Evolutionary conservation across 805 yeast genomes (phyloP).

Genomic region (Saccharomycopsis amapae): DNA sequence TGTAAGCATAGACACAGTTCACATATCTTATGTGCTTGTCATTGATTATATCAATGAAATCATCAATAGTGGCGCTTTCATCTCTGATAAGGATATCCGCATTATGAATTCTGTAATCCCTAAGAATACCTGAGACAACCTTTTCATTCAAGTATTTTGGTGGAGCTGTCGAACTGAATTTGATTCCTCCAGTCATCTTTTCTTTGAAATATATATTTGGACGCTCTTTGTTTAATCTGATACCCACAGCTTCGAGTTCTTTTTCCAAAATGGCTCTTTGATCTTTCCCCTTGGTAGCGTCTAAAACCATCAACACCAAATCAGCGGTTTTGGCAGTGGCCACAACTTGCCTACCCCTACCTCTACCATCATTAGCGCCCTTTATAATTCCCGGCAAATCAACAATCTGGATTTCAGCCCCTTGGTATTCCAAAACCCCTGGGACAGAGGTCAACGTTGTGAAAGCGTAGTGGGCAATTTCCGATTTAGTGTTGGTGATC

Average conservation of each 20-base stretch:
- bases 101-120: constrained; percentile 84
- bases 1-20: constrained; percentile 88
- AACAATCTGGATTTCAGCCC: constrained; percentile 95
- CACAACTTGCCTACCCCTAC: constrained; percentile 95
- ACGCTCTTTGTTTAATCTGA: constrained; percentile 69
- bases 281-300: constrained; percentile 89
- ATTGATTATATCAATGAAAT: constrained; percentile 85
- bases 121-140: constrained; percentile 64
- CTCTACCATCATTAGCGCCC: constrained; percentile 96
- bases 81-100: constrained; percentile 91
- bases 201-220: constrained; percentile 76
- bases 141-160: constrained; percentile 79
- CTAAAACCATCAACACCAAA: constrained; percentile 84
- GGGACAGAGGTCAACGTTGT: constrained; percentile 96
- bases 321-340: constrained; percentile 96
- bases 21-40: constrained; percentile 82
- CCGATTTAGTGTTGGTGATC: constrained; percentile 89
- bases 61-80: constrained; percentile 85
- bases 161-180: constrained; percentile 72
- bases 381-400: constrained; percentile 96
- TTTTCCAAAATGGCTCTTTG: constrained; percentile 81
- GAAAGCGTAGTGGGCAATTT: constrained; percentile 91
- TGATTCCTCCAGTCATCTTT: constrained; percentile 89
- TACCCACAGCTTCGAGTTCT: constrained; percentile 91
- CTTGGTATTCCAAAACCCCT: constrained; percentile 89